These are phyloP conservation scores for Astrephomene gubernaculifera DNA, from an alignment of 139 green algal genomes.

Conservation along the genomic window DNA sequence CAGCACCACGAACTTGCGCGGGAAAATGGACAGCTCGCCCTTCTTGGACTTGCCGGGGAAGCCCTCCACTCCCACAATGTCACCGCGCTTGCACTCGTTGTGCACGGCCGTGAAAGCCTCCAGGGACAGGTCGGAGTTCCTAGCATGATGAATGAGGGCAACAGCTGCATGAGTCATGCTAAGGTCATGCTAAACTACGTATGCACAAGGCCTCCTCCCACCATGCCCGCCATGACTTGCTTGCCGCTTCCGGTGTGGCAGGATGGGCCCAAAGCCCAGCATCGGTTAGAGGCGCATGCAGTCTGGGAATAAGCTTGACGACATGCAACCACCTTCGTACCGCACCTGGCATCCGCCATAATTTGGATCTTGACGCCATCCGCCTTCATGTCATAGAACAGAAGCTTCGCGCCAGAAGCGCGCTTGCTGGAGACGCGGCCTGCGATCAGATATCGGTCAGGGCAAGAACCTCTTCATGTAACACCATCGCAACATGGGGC, in stretches of 20 bases:
- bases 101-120: conserved; percentile 86
- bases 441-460: too few species aligned
- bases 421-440: conserved; percentile 91
- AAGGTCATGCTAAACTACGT: too few species aligned
- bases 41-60: conserved; percentile 97
- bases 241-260: too few species aligned
- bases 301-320: too few species aligned
- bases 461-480: too few species aligned
- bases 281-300: too few species aligned
- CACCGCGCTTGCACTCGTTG: conserved; percentile 87
- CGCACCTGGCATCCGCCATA: conserved; percentile 90
- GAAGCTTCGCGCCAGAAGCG: conserved; percentile 91
- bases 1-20: conserved; percentile 78
- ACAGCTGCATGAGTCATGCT: too few species aligned
- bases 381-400: conserved; percentile 96
- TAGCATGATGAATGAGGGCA: not conserved
- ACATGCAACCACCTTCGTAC: too few species aligned
- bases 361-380: conserved; percentile 95
- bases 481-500: too few species aligned
- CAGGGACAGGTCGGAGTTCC: conserved; percentile 73
- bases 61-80: conserved; percentile 96
- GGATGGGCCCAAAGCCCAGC: too few species aligned
- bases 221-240: too few species aligned
- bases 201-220: too few species aligned
- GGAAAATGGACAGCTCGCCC: conserved; percentile 97